Base-by-base conservation (phyloP, 164 flowering plant genomes). In the Nelumbo lutea region DNA sequence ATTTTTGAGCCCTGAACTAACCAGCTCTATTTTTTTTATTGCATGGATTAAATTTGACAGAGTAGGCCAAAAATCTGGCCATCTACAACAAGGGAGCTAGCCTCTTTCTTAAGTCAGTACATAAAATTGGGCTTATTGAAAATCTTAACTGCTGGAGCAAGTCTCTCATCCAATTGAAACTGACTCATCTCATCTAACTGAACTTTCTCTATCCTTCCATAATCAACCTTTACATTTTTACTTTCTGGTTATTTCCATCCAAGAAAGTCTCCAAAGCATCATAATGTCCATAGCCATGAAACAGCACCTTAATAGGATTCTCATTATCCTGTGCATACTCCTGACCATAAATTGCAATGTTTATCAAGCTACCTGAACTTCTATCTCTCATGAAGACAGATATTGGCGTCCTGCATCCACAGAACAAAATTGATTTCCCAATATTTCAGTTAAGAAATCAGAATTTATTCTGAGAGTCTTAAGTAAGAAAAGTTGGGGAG, bases 221-320 rank as follows among this genome's bases (percentile, higher is more conserved):
- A 47, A 38, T 60, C 46, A 50, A 55, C 52, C 4, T 43, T 66
- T 46, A 70, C 44, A 10, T 55, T n/a, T 70, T 59, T 27, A 39
- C 10, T 27, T 42, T 61, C 57, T 40, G 70, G 51, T 62, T 42
- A 38, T 40, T 46, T 66, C 7, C 57, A 46, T 43, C 66, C 1
- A 61, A 44, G 53, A 78, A 42, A 27, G 81, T 74, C 70, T 90
- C 96, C 78, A 92, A 61, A 3, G 86, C 70, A 60, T 92, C 97
- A 59, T 92, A 92, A 78, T 92, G 96, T 62, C 94, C 97, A 81
- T 92, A 92, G 40, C 94, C 83, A 79, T 92, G 92, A 73, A 90
- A 92, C 75, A 92, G 77, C 41, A 92, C 87, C 57, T 88, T 83
- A 51, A 92, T 86, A 44, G 90, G 83, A 42, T 5, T 76, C 55